phyloP scores from a whole-genome alignment of 1,284 basidiomycete species.

The Irpex rosettiformis region DNA sequence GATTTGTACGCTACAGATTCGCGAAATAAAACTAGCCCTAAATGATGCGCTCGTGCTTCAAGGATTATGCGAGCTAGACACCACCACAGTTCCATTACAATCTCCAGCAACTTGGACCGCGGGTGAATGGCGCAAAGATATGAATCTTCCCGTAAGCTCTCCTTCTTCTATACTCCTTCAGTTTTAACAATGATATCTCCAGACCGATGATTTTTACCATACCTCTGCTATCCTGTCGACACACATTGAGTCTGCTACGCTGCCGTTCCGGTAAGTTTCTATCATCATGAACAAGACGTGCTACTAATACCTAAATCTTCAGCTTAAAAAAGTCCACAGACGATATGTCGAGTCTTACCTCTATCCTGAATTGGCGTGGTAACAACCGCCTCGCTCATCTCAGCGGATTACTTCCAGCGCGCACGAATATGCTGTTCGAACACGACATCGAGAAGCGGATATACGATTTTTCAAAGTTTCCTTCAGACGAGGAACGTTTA shows the following conservation, averaged over 20 bases:
- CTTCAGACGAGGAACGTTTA: constrained; percentile 6
- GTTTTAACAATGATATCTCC: constrained; percentile 13
- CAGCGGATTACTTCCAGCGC: constrained; percentile 48
- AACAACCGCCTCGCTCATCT: constrained; percentile 57
- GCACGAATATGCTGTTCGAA: constrained; percentile 20
- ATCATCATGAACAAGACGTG: constrained; percentile 4
- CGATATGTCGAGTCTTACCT: constrained; percentile 45
- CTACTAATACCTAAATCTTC: not conserved
- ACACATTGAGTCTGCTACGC: constrained; percentile 63
- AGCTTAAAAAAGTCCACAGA: constrained; percentile 38
- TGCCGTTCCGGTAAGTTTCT: constrained; percentile 54
- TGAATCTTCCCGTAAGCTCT: constrained; percentile 38
- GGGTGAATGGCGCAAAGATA: constrained; percentile 40
- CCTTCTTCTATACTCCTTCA: constrained; percentile 2
- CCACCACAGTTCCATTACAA: constrained; percentile 55
- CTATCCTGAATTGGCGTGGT: constrained; percentile 52
- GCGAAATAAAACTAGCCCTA: constrained; percentile 35
- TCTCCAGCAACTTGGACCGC: constrained; percentile 39
- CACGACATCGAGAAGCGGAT: constrained; percentile 29
- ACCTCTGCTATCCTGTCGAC: constrained; percentile 63
- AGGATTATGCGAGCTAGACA: constrained; percentile 47
- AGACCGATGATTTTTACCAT: constrained; percentile 47
- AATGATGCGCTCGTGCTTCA: constrained; percentile 63
- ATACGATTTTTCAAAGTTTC: constrained; percentile 42
- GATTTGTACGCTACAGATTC: no score